These are phyloP conservation scores for Malus sylvestris DNA, from an alignment of 306 rosid species.

Conservation along the genomic window DNA sequence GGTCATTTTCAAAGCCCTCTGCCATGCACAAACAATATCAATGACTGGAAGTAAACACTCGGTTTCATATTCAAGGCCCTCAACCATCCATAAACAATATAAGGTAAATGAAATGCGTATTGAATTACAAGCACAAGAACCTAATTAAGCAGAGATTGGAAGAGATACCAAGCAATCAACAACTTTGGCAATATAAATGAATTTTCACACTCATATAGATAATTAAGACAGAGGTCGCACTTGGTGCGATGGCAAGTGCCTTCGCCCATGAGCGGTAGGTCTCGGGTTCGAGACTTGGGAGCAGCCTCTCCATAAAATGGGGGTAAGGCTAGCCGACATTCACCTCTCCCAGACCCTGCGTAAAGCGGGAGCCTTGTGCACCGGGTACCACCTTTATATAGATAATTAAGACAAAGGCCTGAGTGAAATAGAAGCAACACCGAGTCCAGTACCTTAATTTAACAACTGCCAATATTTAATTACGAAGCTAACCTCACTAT, in stretches of 20 bases:
- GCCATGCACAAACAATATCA: neutral
- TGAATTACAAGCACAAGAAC: neutral
- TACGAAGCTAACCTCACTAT: slow-evolving; percentile 28
- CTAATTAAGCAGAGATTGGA: neutral
- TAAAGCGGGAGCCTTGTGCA: no score
- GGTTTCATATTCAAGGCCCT: neutral
- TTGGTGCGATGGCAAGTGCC: no score
- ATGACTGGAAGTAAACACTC: neutral
- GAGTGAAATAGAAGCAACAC: slow-evolving; percentile 31
- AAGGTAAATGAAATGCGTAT: neutral
- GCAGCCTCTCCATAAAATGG: no score
- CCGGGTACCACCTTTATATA: neutral
- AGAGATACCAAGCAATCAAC: neutral
- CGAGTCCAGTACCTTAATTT: slow-evolving; percentile 38
- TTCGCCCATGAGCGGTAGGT: no score
- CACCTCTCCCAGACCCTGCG: no score
- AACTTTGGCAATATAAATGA: slow-evolving; percentile 1
- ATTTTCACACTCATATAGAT: slow-evolving; percentile 20
- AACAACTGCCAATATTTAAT: slow-evolving; percentile 38
- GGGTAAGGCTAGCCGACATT: no score
- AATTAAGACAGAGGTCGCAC: slow-evolving; percentile 13
- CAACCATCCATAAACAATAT: neutral
- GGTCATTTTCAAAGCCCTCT: neutral
- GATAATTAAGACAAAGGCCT: slow-evolving; percentile 17
- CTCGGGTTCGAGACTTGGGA: no score